These are phyloP conservation scores for Coprinellus aureogranulatus DNA, from an alignment of 768 basidiomycete genomes.

Conservation along the genomic window DNA sequence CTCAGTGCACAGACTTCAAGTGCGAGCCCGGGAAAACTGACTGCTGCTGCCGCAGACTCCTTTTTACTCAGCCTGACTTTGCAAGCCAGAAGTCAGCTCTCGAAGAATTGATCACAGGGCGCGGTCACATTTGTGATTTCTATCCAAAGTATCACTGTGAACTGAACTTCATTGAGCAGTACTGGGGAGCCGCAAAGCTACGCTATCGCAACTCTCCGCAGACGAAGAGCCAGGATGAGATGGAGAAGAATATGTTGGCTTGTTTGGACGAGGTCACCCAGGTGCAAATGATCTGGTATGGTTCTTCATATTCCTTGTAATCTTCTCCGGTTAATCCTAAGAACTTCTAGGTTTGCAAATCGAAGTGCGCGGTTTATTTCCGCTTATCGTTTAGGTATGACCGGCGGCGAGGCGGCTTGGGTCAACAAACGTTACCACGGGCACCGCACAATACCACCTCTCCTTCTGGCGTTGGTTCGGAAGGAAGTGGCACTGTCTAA, in stretches of 20 bases:
- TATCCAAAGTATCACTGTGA: conserved; percentile 34
- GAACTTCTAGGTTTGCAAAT: not conserved
- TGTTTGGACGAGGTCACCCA: not conserved
- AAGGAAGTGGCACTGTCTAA: too few relatives aligned
- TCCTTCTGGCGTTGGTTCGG: too few relatives aligned
- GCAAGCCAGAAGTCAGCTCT: conserved; percentile 17
- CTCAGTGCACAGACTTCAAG: conserved; percentile 31
- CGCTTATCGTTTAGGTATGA: not conserved
- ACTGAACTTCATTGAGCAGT: conserved; percentile 37
- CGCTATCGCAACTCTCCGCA: too few relatives aligned
- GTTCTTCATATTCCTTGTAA: not conserved
- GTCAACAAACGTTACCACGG: conserved; percentile 9
- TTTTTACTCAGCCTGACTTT: conserved; percentile 20
- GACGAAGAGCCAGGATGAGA: too few relatives aligned
- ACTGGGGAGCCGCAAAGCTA: conserved; percentile 42
- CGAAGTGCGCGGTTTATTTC: conserved; percentile 2
- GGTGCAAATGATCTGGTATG: not conserved
- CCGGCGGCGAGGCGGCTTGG: conserved; percentile 9
- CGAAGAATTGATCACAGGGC: conserved; percentile 12
- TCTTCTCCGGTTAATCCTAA: not conserved
- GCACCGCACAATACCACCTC: conserved; percentile 6
- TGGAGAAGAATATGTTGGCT: not conserved
- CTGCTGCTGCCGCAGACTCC: conserved; percentile 29
- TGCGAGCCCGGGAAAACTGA: conserved; percentile 11
- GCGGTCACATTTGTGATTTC: conserved; percentile 21